Evolutionary conservation across 2,329 filamentous ascomycete species (phyloP), one percentile per base, ranked within the genome.

Genomic region (Alternaria metachromatica): DNA sequence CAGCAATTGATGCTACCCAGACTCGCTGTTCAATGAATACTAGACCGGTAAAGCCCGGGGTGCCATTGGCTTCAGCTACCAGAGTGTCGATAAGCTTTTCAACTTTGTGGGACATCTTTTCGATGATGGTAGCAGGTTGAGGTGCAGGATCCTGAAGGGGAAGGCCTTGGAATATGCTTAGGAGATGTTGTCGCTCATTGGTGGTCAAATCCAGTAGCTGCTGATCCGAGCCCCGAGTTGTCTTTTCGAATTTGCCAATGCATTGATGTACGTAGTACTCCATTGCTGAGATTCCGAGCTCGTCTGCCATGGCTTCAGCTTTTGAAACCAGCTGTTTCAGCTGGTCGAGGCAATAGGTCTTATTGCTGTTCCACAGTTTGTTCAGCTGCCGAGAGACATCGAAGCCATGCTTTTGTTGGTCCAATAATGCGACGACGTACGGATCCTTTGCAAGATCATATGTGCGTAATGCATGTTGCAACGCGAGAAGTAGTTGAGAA

Each of bases 21-120:
- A 79, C 81, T 45, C 83, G 68, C 64, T 85, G 81, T 58, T 85
- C 78, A 6, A 84, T 81, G 61, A 85, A 85, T 1, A 85, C 73
- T 5, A 86, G 73, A 4, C 82, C 82, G 13, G 80, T 80, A 30
- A 83, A 80, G 0, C 67, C 66, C 1, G 66, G 50, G 25, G 60
- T 66, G 7, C 65, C 28, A 8, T 58, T 62, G 13, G 74, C 72
- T 65, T 84, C 78, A 4, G 68, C 58, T 5, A 75, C 64, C 7
- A 84, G 72, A 11, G 81, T 63, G 6, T 81, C 69, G 12, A 82
- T 70, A 43, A 83, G 64, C 5, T 50, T 63, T 50, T 80, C 61
- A 2, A 80, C 74, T 61, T 83, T 83, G 9, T 68, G 61, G 3
- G 80, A 80, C 8, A 80, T 15, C 11, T 63, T 56, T 7, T 71